Conservation (phyloP, 768 basidiomycete genomes). For the Suillus subalutaceus region DNA sequence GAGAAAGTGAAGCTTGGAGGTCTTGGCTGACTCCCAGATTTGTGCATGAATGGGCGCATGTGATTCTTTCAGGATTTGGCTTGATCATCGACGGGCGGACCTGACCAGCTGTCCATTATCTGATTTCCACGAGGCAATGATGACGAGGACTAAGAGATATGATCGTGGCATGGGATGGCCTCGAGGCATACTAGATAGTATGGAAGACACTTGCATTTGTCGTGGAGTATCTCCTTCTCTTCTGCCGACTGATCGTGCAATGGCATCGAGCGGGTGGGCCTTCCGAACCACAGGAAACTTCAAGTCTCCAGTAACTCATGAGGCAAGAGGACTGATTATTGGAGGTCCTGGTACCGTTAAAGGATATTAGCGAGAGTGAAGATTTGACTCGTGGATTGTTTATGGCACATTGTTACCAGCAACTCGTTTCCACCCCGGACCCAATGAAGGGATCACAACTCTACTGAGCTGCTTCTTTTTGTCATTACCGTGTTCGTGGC, state of each 20-base stretch:
- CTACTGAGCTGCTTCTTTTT: neutral
- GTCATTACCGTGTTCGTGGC: neutral
- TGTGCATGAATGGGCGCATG: neutral
- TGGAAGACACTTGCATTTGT: constrained; percentile 1
- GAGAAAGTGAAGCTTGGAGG: neutral
- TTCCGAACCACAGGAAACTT: neutral
- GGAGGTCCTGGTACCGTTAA: neutral
- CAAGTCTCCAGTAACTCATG: neutral
- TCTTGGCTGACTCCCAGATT: neutral
- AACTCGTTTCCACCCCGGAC: neutral
- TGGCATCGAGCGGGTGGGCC: neutral
- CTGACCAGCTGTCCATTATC: neutral
- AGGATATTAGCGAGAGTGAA: neutral
- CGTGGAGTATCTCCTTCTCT: neutral
- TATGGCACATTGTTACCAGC: constrained; percentile 1
- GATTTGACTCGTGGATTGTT: neutral
- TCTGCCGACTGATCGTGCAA: neutral
- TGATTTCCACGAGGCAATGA: constrained; percentile 3
- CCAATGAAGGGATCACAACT: neutral
- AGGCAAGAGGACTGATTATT: neutral
- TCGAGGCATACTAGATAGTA: neutral
- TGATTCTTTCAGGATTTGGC: neutral
- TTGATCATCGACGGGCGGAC: neutral
- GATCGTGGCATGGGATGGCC: neutral
- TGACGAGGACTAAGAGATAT: neutral